Evolutionary conservation across 441 rosid genomes (phyloP), one percentile per base, ranked within the genome.

Genomic region (Gossypium gossypioides): DNA sequence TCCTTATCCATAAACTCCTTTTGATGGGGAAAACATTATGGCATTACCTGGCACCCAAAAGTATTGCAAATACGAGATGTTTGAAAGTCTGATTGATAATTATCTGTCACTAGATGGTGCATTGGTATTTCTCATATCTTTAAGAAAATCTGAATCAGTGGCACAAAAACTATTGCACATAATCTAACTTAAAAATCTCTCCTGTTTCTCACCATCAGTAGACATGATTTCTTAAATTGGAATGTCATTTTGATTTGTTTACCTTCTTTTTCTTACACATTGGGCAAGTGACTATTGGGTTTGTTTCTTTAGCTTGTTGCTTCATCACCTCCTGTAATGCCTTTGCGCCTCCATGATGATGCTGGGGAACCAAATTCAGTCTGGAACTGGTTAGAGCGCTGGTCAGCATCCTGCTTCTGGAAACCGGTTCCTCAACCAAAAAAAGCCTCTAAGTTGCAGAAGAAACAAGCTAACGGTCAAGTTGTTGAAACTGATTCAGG

Each of bases 351-450:
- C 27, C 76, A 71, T 56, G 87, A 88, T 75, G 91, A 85, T 76
- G 10, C 86, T 37, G 77, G 10, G 50, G 84, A 87, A 64, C 87
- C 96, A 78, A 83, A 91, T 83, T 86, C 97, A 3, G 86, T 78
- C 75, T 75, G 82, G 44, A 86, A 75, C 81, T 93, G 98, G 98
- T 83, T 90, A 80, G 90, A 83, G 71, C 83, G 87, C 71, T 93
- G 98, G 98, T 86, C 98, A 59, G 81, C 79, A 18, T 90, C 91
- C 34, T 57, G 68, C 60, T 86, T 89, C 72, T 93, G 98, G 97
- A 90, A 85, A 83, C 87, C 91, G 63, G 59, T 78, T 71, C 83
- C 93, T 68, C 91, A 79, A 74, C 91, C 87, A 5, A 91, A 84
- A 83, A 87, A 83, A 83, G 32, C 63, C 8, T 56, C 82, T 61